These are phyloP conservation scores for Xylaria arbuscula DNA, from an alignment of 2,329 filamentous ascomycete species.

Conservation along the genomic window DNA sequence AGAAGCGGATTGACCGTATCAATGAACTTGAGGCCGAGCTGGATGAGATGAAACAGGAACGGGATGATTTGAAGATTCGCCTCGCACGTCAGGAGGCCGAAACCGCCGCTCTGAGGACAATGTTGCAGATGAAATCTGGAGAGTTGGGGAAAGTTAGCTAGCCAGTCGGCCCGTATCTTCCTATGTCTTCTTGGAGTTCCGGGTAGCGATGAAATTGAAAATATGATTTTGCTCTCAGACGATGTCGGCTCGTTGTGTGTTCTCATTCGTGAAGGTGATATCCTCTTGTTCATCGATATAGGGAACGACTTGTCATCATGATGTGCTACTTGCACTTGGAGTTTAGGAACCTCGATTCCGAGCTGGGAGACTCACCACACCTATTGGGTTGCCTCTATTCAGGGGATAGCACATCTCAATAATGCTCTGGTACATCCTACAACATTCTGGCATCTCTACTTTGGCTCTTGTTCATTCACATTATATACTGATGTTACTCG, in stretches of 20 bases:
- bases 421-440: slow-evolving; percentile 1
- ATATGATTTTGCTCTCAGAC: slow-evolving; percentile 44
- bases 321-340: background rate
- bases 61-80: slow-evolving; percentile 71
- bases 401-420: slow-evolving; percentile 13
- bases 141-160: slow-evolving; percentile 40
- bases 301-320: slow-evolving; percentile 49
- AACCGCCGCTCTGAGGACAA: slow-evolving; percentile 67
- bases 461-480: background rate
- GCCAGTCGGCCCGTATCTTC: slow-evolving; percentile 2
- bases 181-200: slow-evolving; percentile 34
- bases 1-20: slow-evolving; percentile 76
- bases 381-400: background rate
- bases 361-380: slow-evolving; percentile 21
- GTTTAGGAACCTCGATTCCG: background rate
- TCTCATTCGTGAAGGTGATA: slow-evolving; percentile 40
- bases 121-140: slow-evolving; percentile 54
- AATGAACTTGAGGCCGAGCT: slow-evolving; percentile 69
- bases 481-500: slow-evolving; percentile 18
- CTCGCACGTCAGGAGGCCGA: slow-evolving; percentile 74
- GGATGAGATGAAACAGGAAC: slow-evolving; percentile 67
- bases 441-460: background rate
- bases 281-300: slow-evolving; percentile 44
- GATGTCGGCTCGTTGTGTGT: slow-evolving; percentile 49
- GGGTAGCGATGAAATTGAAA: slow-evolving; percentile 38